A percentile compares a stretch with the other conserved stretches of the same genome.
Conservation (phyloP, 2,329 filamentous ascomycete species). For the Chaetothyriales sp. region DNA sequence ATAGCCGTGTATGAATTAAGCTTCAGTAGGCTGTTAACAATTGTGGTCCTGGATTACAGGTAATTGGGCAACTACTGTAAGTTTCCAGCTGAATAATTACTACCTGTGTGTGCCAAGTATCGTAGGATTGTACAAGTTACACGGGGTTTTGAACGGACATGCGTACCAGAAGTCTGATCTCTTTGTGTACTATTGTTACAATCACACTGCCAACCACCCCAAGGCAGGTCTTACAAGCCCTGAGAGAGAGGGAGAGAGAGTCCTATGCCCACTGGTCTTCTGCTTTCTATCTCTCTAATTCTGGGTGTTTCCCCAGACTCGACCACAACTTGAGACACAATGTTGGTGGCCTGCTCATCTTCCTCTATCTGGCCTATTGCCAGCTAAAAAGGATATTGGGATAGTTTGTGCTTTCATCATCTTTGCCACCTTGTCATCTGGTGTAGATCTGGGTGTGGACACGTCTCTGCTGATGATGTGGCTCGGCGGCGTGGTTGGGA, state of each 20-base stretch:
- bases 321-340: not conserved
- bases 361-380: not conserved
- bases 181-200: too few relatives aligned
- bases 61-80: not conserved
- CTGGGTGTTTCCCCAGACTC: not conserved
- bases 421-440: not conserved
- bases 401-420: not conserved
- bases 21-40: not conserved
- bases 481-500: not conserved
- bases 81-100: too few relatives aligned
- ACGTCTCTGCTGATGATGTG: not conserved
- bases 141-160: too few relatives aligned
- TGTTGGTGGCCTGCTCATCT: not conserved
- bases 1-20: not conserved
- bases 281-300: not conserved
- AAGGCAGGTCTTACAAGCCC: too few relatives aligned
- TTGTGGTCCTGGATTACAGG: not conserved
- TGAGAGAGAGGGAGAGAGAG: too few relatives aligned
- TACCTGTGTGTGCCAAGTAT: too few relatives aligned
- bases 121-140: too few relatives aligned
- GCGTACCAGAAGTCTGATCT: too few relatives aligned
- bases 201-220: too few relatives aligned
- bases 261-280: too few relatives aligned
- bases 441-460: not conserved
- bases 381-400: not conserved